phyloP scores from a whole-genome alignment of 2,329 filamentous ascomycete genomes.

The Dactylonectria macrodidyma region DNA sequence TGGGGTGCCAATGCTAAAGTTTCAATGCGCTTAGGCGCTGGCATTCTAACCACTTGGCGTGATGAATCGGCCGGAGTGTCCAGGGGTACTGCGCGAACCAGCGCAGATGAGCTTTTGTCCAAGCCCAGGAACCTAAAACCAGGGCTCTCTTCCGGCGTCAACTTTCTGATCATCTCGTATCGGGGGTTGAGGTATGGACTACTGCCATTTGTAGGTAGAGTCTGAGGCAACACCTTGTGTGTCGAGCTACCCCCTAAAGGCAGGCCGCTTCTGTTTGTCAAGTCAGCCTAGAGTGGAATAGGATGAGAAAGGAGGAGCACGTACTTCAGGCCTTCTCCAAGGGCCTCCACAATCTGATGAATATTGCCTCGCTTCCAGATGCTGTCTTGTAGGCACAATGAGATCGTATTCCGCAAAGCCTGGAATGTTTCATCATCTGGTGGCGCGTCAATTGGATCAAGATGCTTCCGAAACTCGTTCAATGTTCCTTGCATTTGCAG shows the following conservation, averaged over 20 bases:
- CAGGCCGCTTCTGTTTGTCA: background rate
- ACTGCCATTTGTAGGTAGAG: background rate
- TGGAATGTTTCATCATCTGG: constrained; percentile 15
- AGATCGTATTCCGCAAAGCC: background rate
- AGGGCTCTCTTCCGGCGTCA: background rate
- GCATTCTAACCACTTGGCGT: constrained; percentile 2
- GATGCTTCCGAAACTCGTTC: no score
- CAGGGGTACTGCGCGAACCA: background rate
- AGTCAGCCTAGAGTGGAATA: background rate
- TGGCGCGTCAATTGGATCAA: constrained; percentile 11
- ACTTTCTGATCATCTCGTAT: constrained; percentile 6
- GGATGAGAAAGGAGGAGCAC: no score
- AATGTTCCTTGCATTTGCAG: no score
- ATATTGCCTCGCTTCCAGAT: constrained; percentile 15
- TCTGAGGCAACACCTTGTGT: constrained; percentile 4
- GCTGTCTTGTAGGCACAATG: constrained; percentile 15
- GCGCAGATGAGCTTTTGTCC: background rate
- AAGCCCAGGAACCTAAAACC: no score
- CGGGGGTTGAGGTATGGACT: background rate
- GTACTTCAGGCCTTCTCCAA: no score
- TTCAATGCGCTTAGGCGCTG: background rate
- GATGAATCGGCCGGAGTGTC: constrained; percentile 8
- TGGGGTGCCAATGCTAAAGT: constrained; percentile 15
- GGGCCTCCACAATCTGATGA: constrained; percentile 8
- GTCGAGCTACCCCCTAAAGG: background rate